Percentiles rank a stretch among this genome's conserved stretches.
phyloP scores from a whole-genome alignment of 2,329 filamentous ascomycete genomes.

The Blumeriella jaapii region DNA sequence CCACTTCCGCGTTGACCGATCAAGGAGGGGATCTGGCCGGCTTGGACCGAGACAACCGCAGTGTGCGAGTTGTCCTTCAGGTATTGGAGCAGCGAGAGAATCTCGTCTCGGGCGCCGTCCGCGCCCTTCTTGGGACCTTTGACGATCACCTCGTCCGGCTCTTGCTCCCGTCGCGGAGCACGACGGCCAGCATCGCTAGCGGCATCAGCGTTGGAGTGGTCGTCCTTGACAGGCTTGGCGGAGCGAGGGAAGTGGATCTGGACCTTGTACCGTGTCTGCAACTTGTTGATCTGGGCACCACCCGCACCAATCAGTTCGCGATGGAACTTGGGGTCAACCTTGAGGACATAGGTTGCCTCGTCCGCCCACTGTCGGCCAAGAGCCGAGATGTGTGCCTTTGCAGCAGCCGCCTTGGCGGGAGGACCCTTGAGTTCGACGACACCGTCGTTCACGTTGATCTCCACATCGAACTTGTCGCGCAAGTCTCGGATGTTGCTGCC shows the following conservation, averaged over 20 bases:
- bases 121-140: conserved; percentile 88
- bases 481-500: conserved; percentile 56
- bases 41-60: conserved; percentile 72
- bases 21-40: conserved; percentile 84
- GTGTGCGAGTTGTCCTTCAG: conserved; percentile 77
- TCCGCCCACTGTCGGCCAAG: conserved; percentile 79
- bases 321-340: conserved; percentile 90
- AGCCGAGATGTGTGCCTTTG: conserved; percentile 68
- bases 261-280: conserved; percentile 88
- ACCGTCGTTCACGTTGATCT: conserved; percentile 84
- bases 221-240: conserved; percentile 54
- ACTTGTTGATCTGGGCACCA: conserved; percentile 77
- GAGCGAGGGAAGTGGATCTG: conserved; percentile 84
- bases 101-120: conserved; percentile 83
- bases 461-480: conserved; percentile 55
- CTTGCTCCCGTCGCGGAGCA: conserved; percentile 59
- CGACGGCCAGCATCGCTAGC: conserved; percentile 51
- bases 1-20: conserved; percentile 85
- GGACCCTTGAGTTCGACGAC: conserved; percentile 94
- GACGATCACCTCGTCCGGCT: conserved; percentile 77
- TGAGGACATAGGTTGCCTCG: conserved; percentile 75
- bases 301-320: conserved; percentile 84
- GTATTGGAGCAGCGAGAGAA: conserved; percentile 80
- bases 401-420: conserved; percentile 83
- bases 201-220: conserved; percentile 57